Conservation (phyloP, 352 stramenopile genomes). For the Pilasporangium apinafurcum region DNA sequence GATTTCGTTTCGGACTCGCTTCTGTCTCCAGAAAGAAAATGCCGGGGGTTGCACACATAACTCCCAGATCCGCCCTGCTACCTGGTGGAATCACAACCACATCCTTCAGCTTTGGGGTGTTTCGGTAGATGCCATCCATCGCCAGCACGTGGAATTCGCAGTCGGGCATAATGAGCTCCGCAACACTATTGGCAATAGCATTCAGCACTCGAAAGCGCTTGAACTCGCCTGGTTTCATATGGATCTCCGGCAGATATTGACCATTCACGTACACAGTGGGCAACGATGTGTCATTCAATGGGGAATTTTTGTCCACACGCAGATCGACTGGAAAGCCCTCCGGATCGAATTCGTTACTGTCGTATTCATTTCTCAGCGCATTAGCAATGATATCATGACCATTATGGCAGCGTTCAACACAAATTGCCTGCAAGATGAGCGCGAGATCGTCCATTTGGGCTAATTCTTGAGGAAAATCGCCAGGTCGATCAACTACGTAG, state of each 20-base stretch:
- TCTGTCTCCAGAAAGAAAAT: conserved; percentile 67
- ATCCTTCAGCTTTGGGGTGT: conserved; percentile 24
- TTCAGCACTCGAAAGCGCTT: conserved; percentile 71
- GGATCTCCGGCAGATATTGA: conserved; percentile 54
- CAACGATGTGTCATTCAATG: conserved; percentile 66
- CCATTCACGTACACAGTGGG: conserved; percentile 71
- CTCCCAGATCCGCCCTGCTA: conserved; percentile 51
- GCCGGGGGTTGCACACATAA: conserved; percentile 37
- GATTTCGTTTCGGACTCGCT: conserved; percentile 44
- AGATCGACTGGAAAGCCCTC: conserved; percentile 31
- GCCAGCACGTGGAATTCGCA: conserved; percentile 57
- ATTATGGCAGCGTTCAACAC: conserved; percentile 60
- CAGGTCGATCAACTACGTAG: conserved; percentile 52
- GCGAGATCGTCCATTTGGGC: conserved; percentile 56
- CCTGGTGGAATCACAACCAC: conserved; percentile 64
- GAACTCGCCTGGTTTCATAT: conserved; percentile 41
- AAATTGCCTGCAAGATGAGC: conserved; percentile 64
- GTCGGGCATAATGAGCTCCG: conserved; percentile 46
- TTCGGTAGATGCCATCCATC: conserved; percentile 67
- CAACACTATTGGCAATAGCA: conserved; percentile 78
- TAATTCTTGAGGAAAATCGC: conserved; percentile 42
- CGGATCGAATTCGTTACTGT: conserved; percentile 9
- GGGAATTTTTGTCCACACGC: conserved; percentile 30
- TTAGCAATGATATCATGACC: conserved; percentile 50
- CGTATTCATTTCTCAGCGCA: conserved; percentile 52